Conservation (phyloP, 2,329 filamentous ascomycete species). For the Tolypocladium nubicola region DNA sequence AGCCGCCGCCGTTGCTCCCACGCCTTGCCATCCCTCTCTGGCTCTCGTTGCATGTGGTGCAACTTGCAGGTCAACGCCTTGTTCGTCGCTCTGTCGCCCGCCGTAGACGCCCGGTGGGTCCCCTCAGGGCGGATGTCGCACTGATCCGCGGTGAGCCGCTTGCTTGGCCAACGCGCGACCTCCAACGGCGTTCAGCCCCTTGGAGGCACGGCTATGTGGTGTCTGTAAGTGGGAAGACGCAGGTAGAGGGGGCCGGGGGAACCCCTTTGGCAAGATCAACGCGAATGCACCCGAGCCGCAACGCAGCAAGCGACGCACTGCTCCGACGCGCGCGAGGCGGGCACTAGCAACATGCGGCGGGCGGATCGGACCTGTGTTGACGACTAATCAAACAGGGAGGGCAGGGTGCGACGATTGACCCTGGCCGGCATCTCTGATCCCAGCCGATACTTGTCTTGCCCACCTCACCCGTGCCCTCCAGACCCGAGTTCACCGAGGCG, state of each 20-base stretch:
- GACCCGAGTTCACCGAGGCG: background rate
- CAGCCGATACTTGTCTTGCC: background rate
- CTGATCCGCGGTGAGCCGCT: background rate
- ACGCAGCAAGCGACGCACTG: background rate
- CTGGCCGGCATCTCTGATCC: background rate
- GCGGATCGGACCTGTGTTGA: background rate
- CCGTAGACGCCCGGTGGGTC: background rate
- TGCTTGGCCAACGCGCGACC: background rate
- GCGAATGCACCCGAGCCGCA: background rate
- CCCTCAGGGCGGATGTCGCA: background rate
- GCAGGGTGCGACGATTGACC: background rate
- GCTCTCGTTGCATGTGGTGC: background rate
- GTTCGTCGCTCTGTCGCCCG: background rate
- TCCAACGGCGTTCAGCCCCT: background rate
- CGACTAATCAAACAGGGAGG: background rate
- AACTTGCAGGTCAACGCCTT: background rate
- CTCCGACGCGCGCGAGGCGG: background rate
- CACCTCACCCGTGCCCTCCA: too few relatives aligned
- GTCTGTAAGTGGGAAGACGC: background rate
- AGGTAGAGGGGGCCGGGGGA: background rate
- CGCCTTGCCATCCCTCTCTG: background rate
- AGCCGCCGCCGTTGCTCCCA: background rate
- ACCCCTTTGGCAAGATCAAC: background rate
- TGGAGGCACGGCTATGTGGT: background rate
- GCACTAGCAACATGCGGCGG: background rate